These are phyloP conservation scores for Cutaneotrichosporon spelunceum DNA, from an alignment of 1,284 basidiomycete genomes.

Conservation along the genomic window DNA sequence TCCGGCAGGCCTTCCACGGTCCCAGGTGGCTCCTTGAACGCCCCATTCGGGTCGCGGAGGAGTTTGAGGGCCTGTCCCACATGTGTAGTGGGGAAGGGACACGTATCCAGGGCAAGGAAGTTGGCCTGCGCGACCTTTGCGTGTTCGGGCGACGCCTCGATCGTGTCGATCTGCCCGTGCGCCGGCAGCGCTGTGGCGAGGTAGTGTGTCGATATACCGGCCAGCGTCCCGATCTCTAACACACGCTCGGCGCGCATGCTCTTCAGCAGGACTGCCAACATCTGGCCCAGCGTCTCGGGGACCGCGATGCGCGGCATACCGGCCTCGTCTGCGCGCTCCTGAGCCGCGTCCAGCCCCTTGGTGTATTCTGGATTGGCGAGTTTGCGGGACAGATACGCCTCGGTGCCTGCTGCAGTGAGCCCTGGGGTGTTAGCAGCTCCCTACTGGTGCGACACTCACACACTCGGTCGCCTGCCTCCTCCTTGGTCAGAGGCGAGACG, in stretches of 20 bases:
- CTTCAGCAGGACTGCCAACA: constrained; percentile 38
- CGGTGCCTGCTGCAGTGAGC: constrained; percentile 26
- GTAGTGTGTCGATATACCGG: constrained; percentile 39
- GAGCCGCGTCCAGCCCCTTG: constrained; percentile 18
- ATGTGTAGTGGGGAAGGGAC: constrained; percentile 43
- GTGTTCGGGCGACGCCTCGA: constrained; percentile 36
- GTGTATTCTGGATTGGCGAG: constrained; percentile 27
- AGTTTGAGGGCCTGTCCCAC: constrained; percentile 35
- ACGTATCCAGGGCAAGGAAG: constrained; percentile 41
- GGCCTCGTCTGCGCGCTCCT: constrained; percentile 30
- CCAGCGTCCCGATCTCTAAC: constrained; percentile 45
- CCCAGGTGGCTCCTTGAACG: constrained; percentile 30
- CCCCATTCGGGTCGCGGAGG: constrained; percentile 27
- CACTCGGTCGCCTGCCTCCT: constrained; percentile 7
- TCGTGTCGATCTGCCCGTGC: constrained; percentile 45
- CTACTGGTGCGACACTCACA: no score
- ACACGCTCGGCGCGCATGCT: constrained; percentile 35
- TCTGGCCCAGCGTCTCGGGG: constrained; percentile 30
- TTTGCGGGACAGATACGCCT: constrained; percentile 33
- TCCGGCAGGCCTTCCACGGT: constrained; percentile 24
- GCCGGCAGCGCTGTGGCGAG: constrained; percentile 36
- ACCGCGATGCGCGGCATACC: constrained; percentile 40
- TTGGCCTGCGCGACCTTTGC: constrained; percentile 39
- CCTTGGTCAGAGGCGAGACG: neutral
- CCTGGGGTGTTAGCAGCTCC: constrained; percentile 17